phyloP scores from a whole-genome alignment of 2,329 filamentous ascomycete genomes.

The Cladosporium cucumerinum region DNA sequence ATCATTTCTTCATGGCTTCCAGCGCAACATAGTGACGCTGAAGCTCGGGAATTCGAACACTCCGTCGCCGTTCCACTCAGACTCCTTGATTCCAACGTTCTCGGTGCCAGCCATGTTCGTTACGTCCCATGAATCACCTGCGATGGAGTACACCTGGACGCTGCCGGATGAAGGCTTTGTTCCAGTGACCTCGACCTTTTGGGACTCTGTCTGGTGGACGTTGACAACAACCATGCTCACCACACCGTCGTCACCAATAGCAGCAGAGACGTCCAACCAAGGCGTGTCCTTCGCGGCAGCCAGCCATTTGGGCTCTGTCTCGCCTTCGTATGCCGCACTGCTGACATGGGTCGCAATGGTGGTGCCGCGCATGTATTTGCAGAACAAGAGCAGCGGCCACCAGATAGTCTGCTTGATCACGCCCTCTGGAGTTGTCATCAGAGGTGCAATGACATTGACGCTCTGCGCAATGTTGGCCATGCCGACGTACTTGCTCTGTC shows the following conservation, averaged over 20 bases:
- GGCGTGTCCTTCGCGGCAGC: constrained; percentile 64
- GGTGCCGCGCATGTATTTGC: constrained; percentile 69
- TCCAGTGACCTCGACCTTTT: constrained; percentile 29
- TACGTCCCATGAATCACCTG: constrained; percentile 54
- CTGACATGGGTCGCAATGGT: constrained; percentile 65
- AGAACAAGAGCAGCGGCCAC: constrained; percentile 70
- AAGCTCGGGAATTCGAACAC: constrained; percentile 65
- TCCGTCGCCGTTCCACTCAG: constrained; percentile 61
- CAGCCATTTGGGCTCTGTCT: constrained; percentile 64
- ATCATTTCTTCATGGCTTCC: constrained; percentile 39
- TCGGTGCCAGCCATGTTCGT: constrained; percentile 63
- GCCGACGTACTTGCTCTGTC: constrained; percentile 66
- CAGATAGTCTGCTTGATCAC: constrained; percentile 70
- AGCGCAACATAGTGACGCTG: constrained; percentile 65
- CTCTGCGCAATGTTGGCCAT: constrained; percentile 78
- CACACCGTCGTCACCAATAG: constrained; percentile 56
- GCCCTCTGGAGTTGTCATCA: constrained; percentile 66
- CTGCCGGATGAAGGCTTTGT: not conserved
- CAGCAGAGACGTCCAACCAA: constrained; percentile 66
- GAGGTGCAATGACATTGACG: constrained; percentile 73
- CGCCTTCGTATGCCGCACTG: constrained; percentile 61
- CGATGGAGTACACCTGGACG: constrained; percentile 62
- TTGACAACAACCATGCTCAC: constrained; percentile 72
- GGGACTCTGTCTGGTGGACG: constrained; percentile 53
- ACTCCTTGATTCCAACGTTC: constrained; percentile 59